phyloP scores from a whole-genome alignment of 306 rosid species.

The Prunus padus region DNA sequence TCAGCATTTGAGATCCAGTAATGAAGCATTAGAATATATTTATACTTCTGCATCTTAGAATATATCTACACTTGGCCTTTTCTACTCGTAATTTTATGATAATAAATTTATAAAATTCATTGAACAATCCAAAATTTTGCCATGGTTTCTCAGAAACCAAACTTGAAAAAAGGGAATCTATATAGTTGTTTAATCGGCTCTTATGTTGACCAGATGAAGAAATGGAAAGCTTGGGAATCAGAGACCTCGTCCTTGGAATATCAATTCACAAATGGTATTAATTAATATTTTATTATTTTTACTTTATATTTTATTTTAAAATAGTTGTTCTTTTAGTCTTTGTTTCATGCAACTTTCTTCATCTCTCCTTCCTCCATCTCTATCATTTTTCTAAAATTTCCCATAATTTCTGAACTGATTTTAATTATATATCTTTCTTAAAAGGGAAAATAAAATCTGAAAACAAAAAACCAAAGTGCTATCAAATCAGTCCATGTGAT shows the following conservation, averaged over 20 bases:
- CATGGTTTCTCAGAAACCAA: too few species aligned
- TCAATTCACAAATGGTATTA: constrained; percentile 56
- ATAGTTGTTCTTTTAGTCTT: background rate
- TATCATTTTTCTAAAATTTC: too few species aligned
- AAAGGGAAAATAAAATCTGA: too few species aligned
- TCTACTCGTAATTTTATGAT: background rate
- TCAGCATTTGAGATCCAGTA: background rate
- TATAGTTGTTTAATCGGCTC: background rate
- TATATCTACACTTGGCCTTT: background rate
- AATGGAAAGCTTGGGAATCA: constrained; percentile 73
- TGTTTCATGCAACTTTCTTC: too few species aligned
- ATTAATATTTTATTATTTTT: background rate
- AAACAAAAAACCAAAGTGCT: too few species aligned
- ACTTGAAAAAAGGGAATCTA: too few species aligned
- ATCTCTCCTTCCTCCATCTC: too few species aligned
- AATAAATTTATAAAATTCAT: too few species aligned
- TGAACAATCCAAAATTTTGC: too few species aligned
- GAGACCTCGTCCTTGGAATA: constrained; percentile 69
- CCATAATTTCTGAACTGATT: too few species aligned
- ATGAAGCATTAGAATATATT: too few species aligned
- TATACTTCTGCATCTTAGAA: background rate
- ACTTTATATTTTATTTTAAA: background rate
- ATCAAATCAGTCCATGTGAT: background rate
- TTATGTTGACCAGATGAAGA: constrained; percentile 45
- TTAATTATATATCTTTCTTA: too few species aligned